A percentile compares a stretch with the other conserved stretches of the same genome.
phyloP scores from a whole-genome alignment of 495 filamentous ascomycete species.

The Hypoxylon perforatum region DNA sequence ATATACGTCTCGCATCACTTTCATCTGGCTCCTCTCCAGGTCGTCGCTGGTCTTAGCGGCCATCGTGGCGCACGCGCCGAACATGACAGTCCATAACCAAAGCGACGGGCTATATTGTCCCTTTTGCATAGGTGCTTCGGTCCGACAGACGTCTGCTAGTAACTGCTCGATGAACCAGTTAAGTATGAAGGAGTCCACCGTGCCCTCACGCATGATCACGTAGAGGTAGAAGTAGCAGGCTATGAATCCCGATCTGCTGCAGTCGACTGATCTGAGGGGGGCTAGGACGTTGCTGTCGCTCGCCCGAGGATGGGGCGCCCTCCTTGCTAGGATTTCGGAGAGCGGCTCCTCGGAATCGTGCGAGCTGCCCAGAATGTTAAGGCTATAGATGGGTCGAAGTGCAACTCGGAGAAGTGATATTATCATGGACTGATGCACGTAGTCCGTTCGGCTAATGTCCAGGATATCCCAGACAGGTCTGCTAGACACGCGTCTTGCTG shows the following conservation, averaged over 20 bases:
- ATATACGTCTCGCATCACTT: conserved; percentile 37
- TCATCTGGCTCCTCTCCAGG: conserved; percentile 41
- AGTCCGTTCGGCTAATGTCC: conserved; percentile 45
- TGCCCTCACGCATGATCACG: conserved; percentile 45
- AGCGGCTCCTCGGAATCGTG: conserved; percentile 40
- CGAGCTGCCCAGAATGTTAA: conserved; percentile 35
- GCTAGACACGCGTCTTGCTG: conserved; percentile 43
- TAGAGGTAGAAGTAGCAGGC: conserved; percentile 50
- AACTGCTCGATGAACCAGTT: conserved; percentile 50
- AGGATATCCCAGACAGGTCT: conserved; percentile 48
- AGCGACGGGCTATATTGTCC: conserved; percentile 44
- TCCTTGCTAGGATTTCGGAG: conserved; percentile 41
- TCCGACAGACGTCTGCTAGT: conserved; percentile 44
- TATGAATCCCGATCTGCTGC: conserved; percentile 46
- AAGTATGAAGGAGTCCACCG: conserved; percentile 45
- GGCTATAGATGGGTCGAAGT: conserved; percentile 45
- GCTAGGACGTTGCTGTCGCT: conserved; percentile 37
- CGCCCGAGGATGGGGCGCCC: conserved; percentile 36
- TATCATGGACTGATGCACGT: conserved; percentile 46
- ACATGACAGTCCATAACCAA: conserved; percentile 50
- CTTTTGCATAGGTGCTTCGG: conserved; percentile 42
- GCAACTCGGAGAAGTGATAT: conserved; percentile 46
- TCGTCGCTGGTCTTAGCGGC: conserved; percentile 37
- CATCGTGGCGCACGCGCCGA: conserved; percentile 44
- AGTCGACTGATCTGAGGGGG: conserved; percentile 41